These are phyloP conservation scores for Phaffomyces antillensis DNA, from an alignment of 805 yeast genomes.

Conservation along the genomic window DNA sequence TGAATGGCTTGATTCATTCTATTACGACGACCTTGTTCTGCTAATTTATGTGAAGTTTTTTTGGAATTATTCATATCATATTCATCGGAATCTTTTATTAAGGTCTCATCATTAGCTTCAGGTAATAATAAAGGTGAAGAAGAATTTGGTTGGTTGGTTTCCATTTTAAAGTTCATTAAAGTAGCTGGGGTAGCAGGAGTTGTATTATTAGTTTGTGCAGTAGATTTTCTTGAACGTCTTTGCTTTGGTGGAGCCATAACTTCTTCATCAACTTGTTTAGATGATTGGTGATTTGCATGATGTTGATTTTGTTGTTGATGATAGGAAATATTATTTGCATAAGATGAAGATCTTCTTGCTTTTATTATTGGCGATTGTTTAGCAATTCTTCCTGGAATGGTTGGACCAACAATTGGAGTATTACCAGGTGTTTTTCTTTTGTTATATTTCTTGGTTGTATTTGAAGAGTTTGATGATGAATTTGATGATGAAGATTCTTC, in stretches of 20 bases:
- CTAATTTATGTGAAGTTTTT: conserved; percentile 64
- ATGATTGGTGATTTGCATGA: conserved; percentile 8
- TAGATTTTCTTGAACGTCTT: conserved; percentile 18
- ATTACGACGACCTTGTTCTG: conserved; percentile 94
- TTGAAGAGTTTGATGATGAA: background rate
- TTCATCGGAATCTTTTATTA: conserved; percentile 2
- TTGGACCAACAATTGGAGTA: conserved; percentile 34
- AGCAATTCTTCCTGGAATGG: conserved; percentile 23
- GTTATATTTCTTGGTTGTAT: conserved; percentile 19
- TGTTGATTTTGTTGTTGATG: conserved; percentile 14
- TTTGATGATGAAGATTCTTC: conserved; percentile 13
- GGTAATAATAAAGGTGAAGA: conserved; percentile 19
- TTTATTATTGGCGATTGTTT: conserved; percentile 34
- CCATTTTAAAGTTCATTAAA: conserved; percentile 18
- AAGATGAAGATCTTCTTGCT: conserved; percentile 21
- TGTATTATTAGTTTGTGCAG: conserved; percentile 4
- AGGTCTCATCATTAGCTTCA: conserved; percentile 6
- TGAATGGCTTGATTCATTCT: conserved; percentile 83
- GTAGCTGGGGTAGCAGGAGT: conserved; percentile 25
- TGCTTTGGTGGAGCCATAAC: conserved; percentile 20
- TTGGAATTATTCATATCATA: conserved; percentile 12
- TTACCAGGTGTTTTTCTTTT: conserved; percentile 32
- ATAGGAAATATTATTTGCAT: conserved; percentile 9
- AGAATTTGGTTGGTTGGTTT: conserved; percentile 4
- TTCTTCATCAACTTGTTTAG: conserved; percentile 8